phyloP scores from a whole-genome alignment of 2,329 filamentous ascomycete species.

The Hypoxylon sp. region DNA sequence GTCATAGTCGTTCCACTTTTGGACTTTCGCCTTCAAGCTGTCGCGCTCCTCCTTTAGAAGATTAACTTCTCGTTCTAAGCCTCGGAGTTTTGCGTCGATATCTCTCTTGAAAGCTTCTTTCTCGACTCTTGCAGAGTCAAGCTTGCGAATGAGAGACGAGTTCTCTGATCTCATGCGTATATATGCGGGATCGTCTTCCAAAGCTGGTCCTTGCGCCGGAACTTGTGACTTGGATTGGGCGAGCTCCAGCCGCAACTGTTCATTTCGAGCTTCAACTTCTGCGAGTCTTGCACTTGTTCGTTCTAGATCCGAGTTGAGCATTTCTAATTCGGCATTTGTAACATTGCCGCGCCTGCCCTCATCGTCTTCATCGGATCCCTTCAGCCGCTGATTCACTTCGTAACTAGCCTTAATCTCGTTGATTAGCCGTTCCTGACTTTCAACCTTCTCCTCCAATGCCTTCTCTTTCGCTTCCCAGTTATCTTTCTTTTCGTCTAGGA shows the following conservation, averaged over 20 bases:
- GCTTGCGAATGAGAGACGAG: conserved; percentile 87
- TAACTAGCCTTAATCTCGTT: conserved; percentile 98
- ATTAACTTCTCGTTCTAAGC: conserved; percentile 83
- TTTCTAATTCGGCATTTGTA: conserved; percentile 91
- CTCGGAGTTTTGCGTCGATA: conserved; percentile 80
- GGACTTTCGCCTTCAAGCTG: conserved; percentile 81
- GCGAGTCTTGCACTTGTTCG: conserved; percentile 88
- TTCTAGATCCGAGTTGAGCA: conserved; percentile 92
- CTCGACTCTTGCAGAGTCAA: conserved; percentile 87
- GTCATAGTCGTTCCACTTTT: conserved; percentile 94
- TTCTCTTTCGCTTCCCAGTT: conserved; percentile 98
- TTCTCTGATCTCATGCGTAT: conserved; percentile 94
- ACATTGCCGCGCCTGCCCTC: conserved; percentile 74
- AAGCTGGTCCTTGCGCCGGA: conserved; percentile 70
- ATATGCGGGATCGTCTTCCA: conserved; percentile 92
- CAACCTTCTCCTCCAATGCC: conserved; percentile 90
- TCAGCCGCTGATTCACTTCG: conserved; percentile 93
- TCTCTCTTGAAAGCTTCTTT: conserved; percentile 84
- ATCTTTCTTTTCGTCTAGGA: conserved; percentile 91
- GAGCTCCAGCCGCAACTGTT: conserved; percentile 90
- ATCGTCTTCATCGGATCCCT: conserved; percentile 74
- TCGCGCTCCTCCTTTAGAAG: conserved; percentile 86
- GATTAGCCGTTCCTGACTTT: conserved; percentile 91
- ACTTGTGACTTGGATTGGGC: conserved; percentile 87
- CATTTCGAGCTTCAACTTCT: conserved; percentile 93